Conservation (phyloP, 1,284 basidiomycete genomes). For the Trichosporon ovoides region DNA sequence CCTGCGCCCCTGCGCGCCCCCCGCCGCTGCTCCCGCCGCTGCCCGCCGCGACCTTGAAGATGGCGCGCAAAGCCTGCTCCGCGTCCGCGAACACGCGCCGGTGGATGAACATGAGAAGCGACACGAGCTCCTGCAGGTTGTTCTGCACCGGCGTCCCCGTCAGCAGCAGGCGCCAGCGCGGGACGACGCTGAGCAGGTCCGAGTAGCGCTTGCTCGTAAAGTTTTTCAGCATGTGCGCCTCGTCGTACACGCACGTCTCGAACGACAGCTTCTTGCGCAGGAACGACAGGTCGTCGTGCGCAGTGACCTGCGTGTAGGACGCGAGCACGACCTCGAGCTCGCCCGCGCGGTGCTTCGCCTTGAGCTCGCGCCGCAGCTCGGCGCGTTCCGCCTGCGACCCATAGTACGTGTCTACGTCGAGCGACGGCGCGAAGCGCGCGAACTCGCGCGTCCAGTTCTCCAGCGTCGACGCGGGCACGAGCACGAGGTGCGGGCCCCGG, state of each 20-base stretch:
- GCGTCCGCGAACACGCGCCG: conserved; percentile 79
- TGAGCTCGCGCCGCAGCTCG: conserved; percentile 63
- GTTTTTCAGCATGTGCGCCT: conserved; percentile 95
- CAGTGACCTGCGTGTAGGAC: conserved; percentile 89
- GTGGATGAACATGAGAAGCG: conserved; percentile 96
- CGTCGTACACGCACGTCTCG: conserved; percentile 91
- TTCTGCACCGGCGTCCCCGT: conserved; percentile 91
- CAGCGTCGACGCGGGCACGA: conserved; percentile 92
- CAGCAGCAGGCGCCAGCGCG: conserved; percentile 83
- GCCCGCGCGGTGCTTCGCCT: conserved; percentile 56
- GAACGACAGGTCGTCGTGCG: conserved; percentile 82
- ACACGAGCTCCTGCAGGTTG: conserved; percentile 85
- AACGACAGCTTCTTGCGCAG: conserved; percentile 80
- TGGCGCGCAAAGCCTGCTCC: conserved; percentile 73
- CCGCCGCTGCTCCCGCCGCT: conserved; percentile 14
- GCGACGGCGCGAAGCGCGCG: conserved; percentile 73
- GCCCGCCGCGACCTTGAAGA: conserved; percentile 87
- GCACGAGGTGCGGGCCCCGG: conserved; percentile 82
- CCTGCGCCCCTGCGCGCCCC: conserved; percentile 28
- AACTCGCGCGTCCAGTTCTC: conserved; percentile 99
- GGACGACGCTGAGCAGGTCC: conserved; percentile 75
- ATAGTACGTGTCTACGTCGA: conserved; percentile 89
- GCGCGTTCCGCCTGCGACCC: conserved; percentile 85
- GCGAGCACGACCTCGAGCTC: conserved; percentile 92
- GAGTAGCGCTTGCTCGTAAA: conserved; percentile 92